These are phyloP conservation scores for Pseudopyrenochaeta lycopersici DNA, from an alignment of 2,329 filamentous ascomycete genomes.

Conservation along the genomic window DNA sequence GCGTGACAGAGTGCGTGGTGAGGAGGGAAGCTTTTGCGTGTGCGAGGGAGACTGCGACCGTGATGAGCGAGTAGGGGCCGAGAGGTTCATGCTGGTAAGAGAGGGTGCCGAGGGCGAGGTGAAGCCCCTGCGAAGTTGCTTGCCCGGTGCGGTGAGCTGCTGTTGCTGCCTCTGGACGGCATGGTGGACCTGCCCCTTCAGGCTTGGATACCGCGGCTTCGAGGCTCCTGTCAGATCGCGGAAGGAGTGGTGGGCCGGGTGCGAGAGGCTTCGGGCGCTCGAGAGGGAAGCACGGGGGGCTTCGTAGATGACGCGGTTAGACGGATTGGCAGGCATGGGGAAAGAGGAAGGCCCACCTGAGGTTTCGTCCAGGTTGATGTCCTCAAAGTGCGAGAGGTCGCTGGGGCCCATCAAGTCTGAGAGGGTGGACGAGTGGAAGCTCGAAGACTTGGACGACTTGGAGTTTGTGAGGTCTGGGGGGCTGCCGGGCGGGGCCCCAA, in stretches of 20 bases:
- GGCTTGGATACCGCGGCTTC: conserved; percentile 51
- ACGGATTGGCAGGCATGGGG: conserved; percentile 48
- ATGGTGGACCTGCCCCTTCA: conserved; percentile 52
- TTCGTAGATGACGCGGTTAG: conserved; percentile 44
- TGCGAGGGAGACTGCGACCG: conserved; percentile 48
- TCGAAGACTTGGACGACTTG: conserved; percentile 91
- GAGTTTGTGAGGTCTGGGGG: conserved; percentile 82
- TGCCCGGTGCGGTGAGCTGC: conserved; percentile 50
- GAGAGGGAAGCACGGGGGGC: conserved; percentile 30
- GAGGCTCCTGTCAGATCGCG: conserved; percentile 49
- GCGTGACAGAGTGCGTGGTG: conserved; percentile 43
- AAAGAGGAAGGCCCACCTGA: conserved; percentile 51
- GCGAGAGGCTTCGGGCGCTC: conserved; percentile 20
- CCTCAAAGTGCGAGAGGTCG: conserved; percentile 88
- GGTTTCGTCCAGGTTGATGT: conserved; percentile 83
- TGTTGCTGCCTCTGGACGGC: conserved; percentile 39
- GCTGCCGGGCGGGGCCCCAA: conserved; percentile 67
- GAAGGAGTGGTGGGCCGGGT: conserved; percentile 37
- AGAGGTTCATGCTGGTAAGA: conserved; percentile 40
- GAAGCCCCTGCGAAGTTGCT: conserved; percentile 52
- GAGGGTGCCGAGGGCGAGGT: conserved; percentile 50
- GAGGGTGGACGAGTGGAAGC: conserved; percentile 80
- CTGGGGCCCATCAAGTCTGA: conserved; percentile 68
- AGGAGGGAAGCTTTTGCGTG: conserved; percentile 32
- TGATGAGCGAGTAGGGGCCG: conserved; percentile 43